phyloP scores from a whole-genome alignment of 176 grass and related monocot species.

The maize (Zea mays) region Zm-B73-REFERENCE-NAM-5.0 NC_050098.1:205655001-205655500 shows the following conservation, averaged over 20 bases:
- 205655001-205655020: slow-evolving; percentile 8
- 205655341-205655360: slow-evolving; percentile 66
- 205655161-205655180: slow-evolving; percentile 53
- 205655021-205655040: background rate
- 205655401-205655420: slow-evolving; percentile 61
- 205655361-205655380: slow-evolving; percentile 60
- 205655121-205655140: slow-evolving; percentile 84
- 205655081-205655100: slow-evolving; percentile 84
- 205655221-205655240: background rate
- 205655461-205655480: slow-evolving; percentile 41
- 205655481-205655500: slow-evolving; percentile 47
- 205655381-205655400: slow-evolving; percentile 70
- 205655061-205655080: slow-evolving; percentile 83
- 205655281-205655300: slow-evolving; percentile 25
- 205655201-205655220: background rate
- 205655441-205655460: slow-evolving; percentile 54
- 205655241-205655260: background rate
- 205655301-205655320: slow-evolving; percentile 92
- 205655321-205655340: slow-evolving; percentile 78
- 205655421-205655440: slow-evolving; percentile 63
- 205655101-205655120: slow-evolving; percentile 67
- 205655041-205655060: slow-evolving; percentile 20
- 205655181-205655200: background rate
- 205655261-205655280: slow-evolving; percentile 7
- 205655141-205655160: slow-evolving; percentile 87